phyloP scores from a whole-genome alignment of 345 rosid genomes.

The Conringia planisiliqua region DNA sequence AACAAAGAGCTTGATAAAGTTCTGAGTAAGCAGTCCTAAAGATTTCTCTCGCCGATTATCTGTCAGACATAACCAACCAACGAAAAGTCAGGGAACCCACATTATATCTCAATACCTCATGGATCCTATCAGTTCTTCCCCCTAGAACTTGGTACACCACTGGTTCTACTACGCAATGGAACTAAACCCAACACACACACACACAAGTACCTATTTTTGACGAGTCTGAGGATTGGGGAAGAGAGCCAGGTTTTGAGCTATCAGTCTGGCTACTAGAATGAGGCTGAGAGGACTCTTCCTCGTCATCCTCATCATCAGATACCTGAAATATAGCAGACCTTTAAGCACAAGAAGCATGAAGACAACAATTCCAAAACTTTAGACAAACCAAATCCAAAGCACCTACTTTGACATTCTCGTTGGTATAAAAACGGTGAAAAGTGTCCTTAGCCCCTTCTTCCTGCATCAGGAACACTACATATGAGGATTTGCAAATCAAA shows the following conservation, averaged over 20 bases:
- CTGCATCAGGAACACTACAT: conserved; percentile 34
- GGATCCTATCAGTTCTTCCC: neutral
- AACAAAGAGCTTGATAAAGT: conserved; percentile 84
- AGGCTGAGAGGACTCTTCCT: conserved; percentile 52
- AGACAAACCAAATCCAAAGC: neutral
- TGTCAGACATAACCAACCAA: conserved; percentile 30
- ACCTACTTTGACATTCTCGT: conserved; percentile 53
- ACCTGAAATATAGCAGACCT: conserved; percentile 28
- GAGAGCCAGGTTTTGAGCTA: conserved; percentile 39
- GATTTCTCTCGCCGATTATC: conserved; percentile 86
- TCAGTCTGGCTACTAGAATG: conserved; percentile 65
- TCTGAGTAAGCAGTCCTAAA: conserved; percentile 79
- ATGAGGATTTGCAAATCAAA: conserved; percentile 12
- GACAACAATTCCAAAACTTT: neutral
- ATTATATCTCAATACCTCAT: neutral
- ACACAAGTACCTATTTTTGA: conserved; percentile 22
- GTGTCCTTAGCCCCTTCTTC: conserved; percentile 58
- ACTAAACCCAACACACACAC: neutral
- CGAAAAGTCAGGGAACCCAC: neutral
- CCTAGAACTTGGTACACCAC: neutral
- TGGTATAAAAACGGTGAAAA: conserved; percentile 38
- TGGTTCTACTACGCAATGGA: neutral
- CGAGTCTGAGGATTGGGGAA: conserved; percentile 39
- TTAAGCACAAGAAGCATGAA: neutral
- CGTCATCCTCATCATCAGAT: conserved; percentile 62